A percentile compares a stretch with the other conserved stretches of the same genome.
These are phyloP conservation scores for Globisporangium nunn DNA, from an alignment of 352 stramenopile species.

Conservation along the genomic window DNA sequence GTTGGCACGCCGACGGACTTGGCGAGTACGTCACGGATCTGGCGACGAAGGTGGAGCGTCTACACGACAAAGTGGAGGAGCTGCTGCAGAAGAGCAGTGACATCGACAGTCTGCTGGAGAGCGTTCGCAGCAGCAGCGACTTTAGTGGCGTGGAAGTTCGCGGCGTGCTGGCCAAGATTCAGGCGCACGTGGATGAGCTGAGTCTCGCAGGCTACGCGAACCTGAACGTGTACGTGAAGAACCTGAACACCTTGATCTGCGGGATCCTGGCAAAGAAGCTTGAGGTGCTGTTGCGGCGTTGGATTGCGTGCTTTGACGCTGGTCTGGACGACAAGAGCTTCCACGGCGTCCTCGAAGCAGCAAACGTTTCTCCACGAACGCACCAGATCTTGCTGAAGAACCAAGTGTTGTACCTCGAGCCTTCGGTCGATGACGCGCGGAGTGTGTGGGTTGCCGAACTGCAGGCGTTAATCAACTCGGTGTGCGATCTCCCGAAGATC, in stretches of 20 bases:
- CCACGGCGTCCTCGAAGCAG: slow-evolving; percentile 33
- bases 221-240: slow-evolving; percentile 88
- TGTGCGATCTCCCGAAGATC: slow-evolving; percentile 91
- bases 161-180: slow-evolving; percentile 78
- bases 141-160: slow-evolving; percentile 41
- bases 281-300: slow-evolving; percentile 48
- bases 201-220: slow-evolving; percentile 93
- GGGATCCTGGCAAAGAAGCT: slow-evolving; percentile 80
- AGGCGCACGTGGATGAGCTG: slow-evolving; percentile 92
- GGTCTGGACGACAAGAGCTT: slow-evolving; percentile 58
- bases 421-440: slow-evolving; percentile 91
- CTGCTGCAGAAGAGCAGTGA: slow-evolving; percentile 90
- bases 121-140: slow-evolving; percentile 51
- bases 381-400: slow-evolving; percentile 96
- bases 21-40: slow-evolving; percentile 86
- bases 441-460: slow-evolving; percentile 87
- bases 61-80: slow-evolving; percentile 98
- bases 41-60: slow-evolving; percentile 89
- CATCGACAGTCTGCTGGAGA: slow-evolving; percentile 89
- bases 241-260: slow-evolving; percentile 86
- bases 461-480: slow-evolving; percentile 90
- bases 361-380: slow-evolving; percentile 36
- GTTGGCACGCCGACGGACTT: slow-evolving; percentile 83
- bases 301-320: slow-evolving; percentile 60
- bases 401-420: slow-evolving; percentile 94